Conservation (phyloP, 805 yeast genomes). For the Suhomyces vadensis region DNA sequence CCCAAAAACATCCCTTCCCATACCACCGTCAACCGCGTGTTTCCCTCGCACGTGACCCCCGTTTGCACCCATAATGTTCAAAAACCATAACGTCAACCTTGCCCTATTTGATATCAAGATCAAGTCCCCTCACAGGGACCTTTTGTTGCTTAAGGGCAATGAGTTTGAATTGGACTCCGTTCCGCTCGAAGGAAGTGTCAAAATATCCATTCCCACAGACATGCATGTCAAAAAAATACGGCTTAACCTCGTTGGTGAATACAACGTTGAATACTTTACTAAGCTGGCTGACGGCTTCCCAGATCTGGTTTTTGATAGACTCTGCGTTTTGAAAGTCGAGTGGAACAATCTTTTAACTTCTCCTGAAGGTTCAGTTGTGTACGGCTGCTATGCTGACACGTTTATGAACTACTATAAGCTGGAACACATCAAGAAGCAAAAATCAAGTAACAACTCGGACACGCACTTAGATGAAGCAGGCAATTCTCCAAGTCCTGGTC, state of each 20-base stretch:
- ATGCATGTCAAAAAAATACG: slow-evolving; percentile 39
- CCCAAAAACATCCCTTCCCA: too few relatives aligned
- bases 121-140: slow-evolving; percentile 42
- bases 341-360: slow-evolving; percentile 50
- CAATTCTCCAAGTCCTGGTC: slow-evolving; percentile 1
- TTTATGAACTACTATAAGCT: slow-evolving; percentile 22
- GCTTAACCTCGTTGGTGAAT: slow-evolving; percentile 45
- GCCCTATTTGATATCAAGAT: slow-evolving; percentile 41
- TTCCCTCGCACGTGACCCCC: background rate
- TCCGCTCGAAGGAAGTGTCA: slow-evolving; percentile 48
- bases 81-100: slow-evolving; percentile 20
- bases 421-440: slow-evolving; percentile 18
- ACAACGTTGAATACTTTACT: slow-evolving; percentile 42
- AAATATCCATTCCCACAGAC: slow-evolving; percentile 45
- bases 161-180: slow-evolving; percentile 46
- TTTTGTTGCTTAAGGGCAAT: slow-evolving; percentile 44
- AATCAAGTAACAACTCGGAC: slow-evolving; percentile 10
- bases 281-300: slow-evolving; percentile 30
- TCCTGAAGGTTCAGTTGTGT: slow-evolving; percentile 37
- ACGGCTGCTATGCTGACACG: slow-evolving; percentile 45
- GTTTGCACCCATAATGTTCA: slow-evolving; percentile 21
- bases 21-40: background rate
- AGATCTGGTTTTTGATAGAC: slow-evolving; percentile 39
- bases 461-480: slow-evolving; percentile 2
- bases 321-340: slow-evolving; percentile 41